Base-by-base conservation (phyloP, 23 red algal species). In the Chondrus crispus region DNA sequence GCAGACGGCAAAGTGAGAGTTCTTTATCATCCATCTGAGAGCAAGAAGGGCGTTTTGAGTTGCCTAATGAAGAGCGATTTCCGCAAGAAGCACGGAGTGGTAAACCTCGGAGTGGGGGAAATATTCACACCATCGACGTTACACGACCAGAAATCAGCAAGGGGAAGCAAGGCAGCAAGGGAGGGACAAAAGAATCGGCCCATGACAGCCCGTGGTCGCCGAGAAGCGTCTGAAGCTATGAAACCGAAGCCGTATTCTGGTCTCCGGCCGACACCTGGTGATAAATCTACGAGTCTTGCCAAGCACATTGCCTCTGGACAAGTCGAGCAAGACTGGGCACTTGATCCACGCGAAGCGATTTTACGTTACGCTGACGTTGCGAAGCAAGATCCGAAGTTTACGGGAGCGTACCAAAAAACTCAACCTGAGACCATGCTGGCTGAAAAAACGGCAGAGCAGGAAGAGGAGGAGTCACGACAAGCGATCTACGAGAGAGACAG, bases 401-500 rank as follows among this genome's bases (percentile, higher is more conserved):
- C 87, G 16, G 80, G 62, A 37, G 38, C 72, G 3, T 90, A 90
- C 50, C 39, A 79, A 46, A 75, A 90, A 51, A 90, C 87, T 33
- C 87, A 90, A 71, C 87, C 87, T 26, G 5, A 26, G 20, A 53
- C 69, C 64, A 33, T 80, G 32, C 52, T 90, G 39, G 72, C 87
- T 2, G 87, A 90, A 19, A 90, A 90, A 64, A 90, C 87, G 29
- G 87, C 87, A 43, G 87, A 90, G 43, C 64, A 90, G 50, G 87
- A 90, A 45, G 87, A 90, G 35, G 87, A 79, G 44, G 87, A 90
- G 68, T 66, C 87, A 18, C 69, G 73, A 42, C 28, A 79, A 66
- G 87, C 87, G 35, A 68, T 90, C 60, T 90, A 90, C 87, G 87
- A 80, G 22, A 90, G 87, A 35, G 87, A 90, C 50, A 78, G 73